Evolutionary conservation across 106 monocot species (phyloP), one percentile per base, ranked within the genome.

Genomic region (Acorus calamus): DNA sequence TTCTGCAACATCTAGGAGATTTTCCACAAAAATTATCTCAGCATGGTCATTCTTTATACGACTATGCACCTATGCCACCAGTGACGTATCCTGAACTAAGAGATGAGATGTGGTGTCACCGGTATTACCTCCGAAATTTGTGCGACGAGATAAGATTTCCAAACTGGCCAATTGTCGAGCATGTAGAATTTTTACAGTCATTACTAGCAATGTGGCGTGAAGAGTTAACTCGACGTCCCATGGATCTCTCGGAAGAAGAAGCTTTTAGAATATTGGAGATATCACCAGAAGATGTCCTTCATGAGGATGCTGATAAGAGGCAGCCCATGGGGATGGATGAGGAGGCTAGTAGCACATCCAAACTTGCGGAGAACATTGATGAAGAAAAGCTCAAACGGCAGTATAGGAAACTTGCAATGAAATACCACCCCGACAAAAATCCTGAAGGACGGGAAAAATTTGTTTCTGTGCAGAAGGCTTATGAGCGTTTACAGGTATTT

Each of bases 101-200:
- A 74, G 98, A 98, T 85, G 98, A 98, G 69, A 98, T 98, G 98
- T 98, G 98, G 98, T 98, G 98, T 69, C 98, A 98, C 64, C 87
- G 98, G 49, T 98, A 98, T 66, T 98, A 98, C 64, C 91, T 98
- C 47, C 73, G 85, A 47, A 98, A 98, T 64, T 71, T 98, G 61
- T 98, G 98, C 73, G 98, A 98, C 73, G 98, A 98, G 70, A 78
- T 98, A 61, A 82, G 85, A 14, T 98, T 98, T 85, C 92, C 92
- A 14, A 92, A 85, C 61, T 98, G 98, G 98, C 98, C 91, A 46
- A 88, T 98, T 75, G 98, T 98, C 65, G 98, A 98, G 66, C 98
- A 98, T 79, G 88, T 98, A 12, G 98, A 98, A 66, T 92, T 98
- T 66, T 78, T 98, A 49, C 98, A 92, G 70, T 98, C 98, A 9